Evolutionary conservation across 164 flowering plant genomes (phyloP).

Genomic region (Piper betle): DNA sequence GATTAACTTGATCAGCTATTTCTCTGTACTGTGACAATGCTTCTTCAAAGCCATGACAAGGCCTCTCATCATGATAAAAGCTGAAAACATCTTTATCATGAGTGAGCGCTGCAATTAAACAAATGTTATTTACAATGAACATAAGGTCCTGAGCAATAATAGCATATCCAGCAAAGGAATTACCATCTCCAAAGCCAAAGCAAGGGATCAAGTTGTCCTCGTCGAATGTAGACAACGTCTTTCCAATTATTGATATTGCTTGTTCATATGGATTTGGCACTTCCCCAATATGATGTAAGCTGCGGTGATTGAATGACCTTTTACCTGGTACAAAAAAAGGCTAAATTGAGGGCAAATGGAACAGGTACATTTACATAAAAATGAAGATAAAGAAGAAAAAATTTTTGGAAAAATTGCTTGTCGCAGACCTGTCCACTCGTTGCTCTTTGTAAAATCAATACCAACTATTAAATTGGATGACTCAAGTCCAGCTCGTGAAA

Average conservation of each 20-base stretch:
- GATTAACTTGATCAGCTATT: conserved; percentile 38
- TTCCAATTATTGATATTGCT: conserved; percentile 54
- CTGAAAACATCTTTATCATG: conserved; percentile 63
- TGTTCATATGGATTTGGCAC: conserved; percentile 53
- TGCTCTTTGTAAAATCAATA: conserved; percentile 5
- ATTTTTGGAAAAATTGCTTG: not conserved
- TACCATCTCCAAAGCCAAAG: conserved; percentile 19
- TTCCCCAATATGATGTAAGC: conserved; percentile 50
- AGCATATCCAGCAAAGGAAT: conserved; percentile 10
- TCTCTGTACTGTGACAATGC: conserved; percentile 37
- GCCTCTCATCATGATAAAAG: conserved; percentile 29
- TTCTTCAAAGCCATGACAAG: conserved; percentile 49
- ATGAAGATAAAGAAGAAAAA: not conserved
- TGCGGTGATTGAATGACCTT: conserved; percentile 32
- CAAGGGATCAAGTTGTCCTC: conserved; percentile 66
- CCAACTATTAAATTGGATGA: conserved; percentile 12
- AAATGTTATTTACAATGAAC: no score
- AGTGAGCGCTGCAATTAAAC: conserved; percentile 37
- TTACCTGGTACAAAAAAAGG: conserved; percentile 8
- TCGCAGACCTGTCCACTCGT: conserved; percentile 6
- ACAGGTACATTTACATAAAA: not conserved
- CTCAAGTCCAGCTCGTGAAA: conserved; percentile 8
- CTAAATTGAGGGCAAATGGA: no score
- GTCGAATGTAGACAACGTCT: conserved; percentile 52
- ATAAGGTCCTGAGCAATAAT: no score